Base-by-base conservation (phyloP, 2,329 filamentous ascomycete species). In the Mollisiaceae sp. region DNA sequence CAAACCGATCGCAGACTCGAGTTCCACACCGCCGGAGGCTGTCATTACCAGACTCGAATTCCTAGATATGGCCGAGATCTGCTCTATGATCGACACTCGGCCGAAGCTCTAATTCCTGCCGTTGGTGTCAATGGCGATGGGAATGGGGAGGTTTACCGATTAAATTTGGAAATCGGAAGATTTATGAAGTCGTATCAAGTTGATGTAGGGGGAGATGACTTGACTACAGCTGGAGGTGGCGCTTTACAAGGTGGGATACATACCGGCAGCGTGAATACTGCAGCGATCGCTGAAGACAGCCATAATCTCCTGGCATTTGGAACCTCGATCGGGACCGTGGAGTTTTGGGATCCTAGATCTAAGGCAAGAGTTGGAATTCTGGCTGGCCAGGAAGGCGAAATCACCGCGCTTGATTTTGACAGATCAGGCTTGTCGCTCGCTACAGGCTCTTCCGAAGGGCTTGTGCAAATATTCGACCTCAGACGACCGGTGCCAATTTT, bases 101-200 rank as follows among this genome's bases (percentile, higher is more conserved):
- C 94, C 1, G 95, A 99, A 76, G 92, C 92, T 4, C 83, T 98
- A 20, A 82, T 99, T 20, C 94, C 95, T 0, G 84, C 94, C 0
- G 94, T 97, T 0, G 95, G 95, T 8, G 86, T 97, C 20, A 95
- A 96, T 74, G 82, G 85, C 1, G 92, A 97, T 66, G 93, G 93
- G 8, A 88, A 89, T 78, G 95, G 94, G 65, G 95, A 99, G 75
- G 94, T 97, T 0, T 99, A 95, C 76, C 85, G 95, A 9, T 81
- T 99, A 72, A 98, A 98, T 74, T 82, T 99, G 24, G 95, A 99
- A 76, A 82, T 93, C 38, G 95, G 95, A 57, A 87, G 94, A 60
- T 99, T 97, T 77, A 95, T 99, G 91, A 93, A 92, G 71, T 92
- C 91, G 35, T 98, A 95, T 73, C 92, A 97, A 75, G 82, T 98